These are phyloP conservation scores for Euphorbia neoarborescens DNA, from an alignment of 441 rosid species.

Conservation along the genomic window DNA sequence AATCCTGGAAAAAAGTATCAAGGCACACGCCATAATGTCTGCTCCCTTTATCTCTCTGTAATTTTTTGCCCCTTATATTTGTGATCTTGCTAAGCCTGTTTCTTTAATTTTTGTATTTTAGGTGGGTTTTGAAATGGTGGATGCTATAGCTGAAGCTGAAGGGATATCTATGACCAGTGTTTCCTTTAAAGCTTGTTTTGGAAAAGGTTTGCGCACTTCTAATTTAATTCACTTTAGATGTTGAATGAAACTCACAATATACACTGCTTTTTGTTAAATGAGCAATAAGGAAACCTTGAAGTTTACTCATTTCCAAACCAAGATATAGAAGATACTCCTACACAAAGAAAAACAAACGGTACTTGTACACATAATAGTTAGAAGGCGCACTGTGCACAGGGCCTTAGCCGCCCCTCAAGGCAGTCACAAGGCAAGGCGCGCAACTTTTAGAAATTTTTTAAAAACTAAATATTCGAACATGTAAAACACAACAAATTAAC, in stretches of 20 bases:
- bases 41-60: background rate
- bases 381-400: too few species aligned
- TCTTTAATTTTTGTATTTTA: conserved; percentile 19
- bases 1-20: conserved; percentile 78
- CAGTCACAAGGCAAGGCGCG: too few species aligned
- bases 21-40: conserved; percentile 80
- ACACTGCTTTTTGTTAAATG: background rate
- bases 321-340: background rate
- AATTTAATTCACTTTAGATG: background rate
- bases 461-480: too few species aligned
- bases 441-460: too few species aligned
- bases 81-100: background rate
- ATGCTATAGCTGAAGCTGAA: conserved; percentile 74
- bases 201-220: conserved; percentile 41
- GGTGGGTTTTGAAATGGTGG: conserved; percentile 90
- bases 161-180: conserved; percentile 60
- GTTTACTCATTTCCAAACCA: background rate
- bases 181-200: conserved; percentile 62
- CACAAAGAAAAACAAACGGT: too few species aligned
- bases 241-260: background rate
- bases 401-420: too few species aligned
- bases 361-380: too few species aligned
- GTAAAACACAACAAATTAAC: too few species aligned
- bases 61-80: background rate
- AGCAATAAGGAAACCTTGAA: background rate